Percentiles rank a stretch among this genome's conserved stretches.
Conservation (phyloP, 306 rosid species). For the Pyrus betulifolia region DNA sequence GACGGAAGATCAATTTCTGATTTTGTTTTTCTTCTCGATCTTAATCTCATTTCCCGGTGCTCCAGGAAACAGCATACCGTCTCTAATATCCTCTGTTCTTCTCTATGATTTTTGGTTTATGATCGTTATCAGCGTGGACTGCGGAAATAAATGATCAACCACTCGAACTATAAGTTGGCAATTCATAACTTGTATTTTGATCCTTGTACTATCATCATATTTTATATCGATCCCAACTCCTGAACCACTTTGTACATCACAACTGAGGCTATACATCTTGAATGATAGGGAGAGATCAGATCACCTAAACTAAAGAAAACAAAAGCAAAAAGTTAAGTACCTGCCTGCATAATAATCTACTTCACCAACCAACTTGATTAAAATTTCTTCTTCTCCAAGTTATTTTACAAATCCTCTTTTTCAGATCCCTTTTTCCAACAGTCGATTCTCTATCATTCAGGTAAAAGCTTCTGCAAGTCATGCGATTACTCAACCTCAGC, state of each 20-base stretch:
- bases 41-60: too few species aligned
- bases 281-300: background rate
- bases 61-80: too few species aligned
- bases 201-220: background rate
- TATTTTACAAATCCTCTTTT: background rate
- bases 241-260: background rate
- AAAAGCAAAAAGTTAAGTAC: conserved; percentile 4
- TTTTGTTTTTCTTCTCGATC: too few species aligned
- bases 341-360: background rate
- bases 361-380: conserved; percentile 29
- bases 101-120: too few species aligned
- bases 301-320: background rate
- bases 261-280: background rate
- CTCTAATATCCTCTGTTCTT: too few species aligned
- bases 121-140: too few species aligned
- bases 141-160: background rate
- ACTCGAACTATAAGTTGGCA: background rate
- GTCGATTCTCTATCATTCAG: background rate
- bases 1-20: too few species aligned
- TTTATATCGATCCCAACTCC: background rate
- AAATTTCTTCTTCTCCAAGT: conserved; percentile 24
- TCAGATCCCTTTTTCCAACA: conserved; percentile 5
- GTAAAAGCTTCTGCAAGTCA: background rate
- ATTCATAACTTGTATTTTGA: background rate
- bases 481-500: background rate